A percentile compares a stretch with the other conserved stretches of the same genome.
These are phyloP conservation scores for Yarrowia divulgata DNA, from an alignment of 805 yeast genomes.

Conservation along the genomic window DNA sequence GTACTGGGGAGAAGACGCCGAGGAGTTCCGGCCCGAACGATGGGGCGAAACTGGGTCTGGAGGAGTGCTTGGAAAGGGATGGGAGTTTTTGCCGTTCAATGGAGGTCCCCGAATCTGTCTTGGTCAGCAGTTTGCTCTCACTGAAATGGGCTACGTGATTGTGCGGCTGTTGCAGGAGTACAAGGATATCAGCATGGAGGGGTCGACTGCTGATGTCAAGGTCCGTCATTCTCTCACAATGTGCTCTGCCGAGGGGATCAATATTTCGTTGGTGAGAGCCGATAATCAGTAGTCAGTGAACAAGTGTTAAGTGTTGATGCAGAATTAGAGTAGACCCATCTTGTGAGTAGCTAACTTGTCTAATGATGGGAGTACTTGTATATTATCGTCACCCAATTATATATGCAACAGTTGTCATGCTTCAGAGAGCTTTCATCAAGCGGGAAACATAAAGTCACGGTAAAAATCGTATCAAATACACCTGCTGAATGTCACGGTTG, in stretches of 20 bases:
- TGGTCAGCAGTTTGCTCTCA: slow-evolving; percentile 64
- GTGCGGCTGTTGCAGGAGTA: slow-evolving; percentile 51
- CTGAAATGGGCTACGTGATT: slow-evolving; percentile 58
- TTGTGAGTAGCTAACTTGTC: too few species aligned
- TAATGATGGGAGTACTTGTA: too few species aligned
- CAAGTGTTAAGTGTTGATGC: too few species aligned
- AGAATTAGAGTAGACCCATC: too few species aligned
- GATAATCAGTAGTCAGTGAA: too few species aligned
- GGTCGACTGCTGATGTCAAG: neutral
- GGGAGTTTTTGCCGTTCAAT: slow-evolving; percentile 61
- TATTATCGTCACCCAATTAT: too few species aligned
- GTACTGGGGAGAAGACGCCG: slow-evolving; percentile 57
- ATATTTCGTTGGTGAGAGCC: slow-evolving; percentile 6
- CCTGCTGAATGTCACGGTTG: too few species aligned
- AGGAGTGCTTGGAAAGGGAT: slow-evolving; percentile 42
- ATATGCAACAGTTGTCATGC: too few species aligned
- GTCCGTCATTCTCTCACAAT: slow-evolving; percentile 19
- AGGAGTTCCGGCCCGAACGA: slow-evolving; percentile 57
- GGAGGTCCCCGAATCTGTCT: slow-evolving; percentile 66
- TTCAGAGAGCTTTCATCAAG: too few species aligned
- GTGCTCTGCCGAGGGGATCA: slow-evolving; percentile 16
- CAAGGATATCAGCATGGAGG: neutral
- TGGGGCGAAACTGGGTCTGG: slow-evolving; percentile 52
- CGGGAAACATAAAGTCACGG: too few species aligned
- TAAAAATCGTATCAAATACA: too few species aligned